phyloP scores from a whole-genome alignment of 345 rosid species.

The Brassica incana region DNA sequence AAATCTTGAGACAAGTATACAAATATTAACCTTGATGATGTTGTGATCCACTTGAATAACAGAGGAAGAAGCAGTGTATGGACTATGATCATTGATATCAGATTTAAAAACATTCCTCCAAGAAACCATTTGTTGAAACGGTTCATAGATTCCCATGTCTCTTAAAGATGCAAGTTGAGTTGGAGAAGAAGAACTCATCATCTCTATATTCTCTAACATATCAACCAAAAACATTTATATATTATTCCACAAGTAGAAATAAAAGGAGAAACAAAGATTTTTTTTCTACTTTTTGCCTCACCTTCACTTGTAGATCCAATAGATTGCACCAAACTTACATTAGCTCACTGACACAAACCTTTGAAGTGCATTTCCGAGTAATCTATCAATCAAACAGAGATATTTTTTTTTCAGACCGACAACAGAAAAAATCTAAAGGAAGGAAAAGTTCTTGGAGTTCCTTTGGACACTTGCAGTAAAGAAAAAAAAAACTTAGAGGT shows the following conservation, averaged over 20 bases:
- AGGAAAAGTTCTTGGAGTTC: constrained; percentile 16
- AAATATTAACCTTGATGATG: constrained; percentile 10
- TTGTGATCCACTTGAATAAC: constrained; percentile 49
- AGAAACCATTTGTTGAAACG: constrained; percentile 59
- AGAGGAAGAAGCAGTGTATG: constrained; percentile 55
- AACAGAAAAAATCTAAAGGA: constrained; percentile 14
- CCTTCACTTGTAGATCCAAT: constrained; percentile 29
- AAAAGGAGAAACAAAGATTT: background rate
- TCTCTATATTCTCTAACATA: constrained; percentile 34
- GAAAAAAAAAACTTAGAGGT: constrained; percentile 12
- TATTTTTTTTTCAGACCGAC: background rate
- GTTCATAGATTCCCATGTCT: constrained; percentile 73
- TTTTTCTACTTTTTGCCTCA: background rate
- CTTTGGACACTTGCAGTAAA: constrained; percentile 21
- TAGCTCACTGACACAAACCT: constrained; percentile 20
- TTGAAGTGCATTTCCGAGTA: background rate
- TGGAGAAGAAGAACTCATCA: constrained; percentile 68
- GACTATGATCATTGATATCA: constrained; percentile 41
- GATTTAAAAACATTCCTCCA: constrained; percentile 69
- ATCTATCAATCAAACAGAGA: constrained; percentile 9
- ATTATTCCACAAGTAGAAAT: background rate
- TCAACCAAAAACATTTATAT: background rate
- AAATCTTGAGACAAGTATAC: background rate
- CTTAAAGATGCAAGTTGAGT: constrained; percentile 57
- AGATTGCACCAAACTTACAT: constrained; percentile 16